Evolutionary conservation across 345 rosid species (phyloP).

Genomic region (Melaleuca alternifolia): DNA sequence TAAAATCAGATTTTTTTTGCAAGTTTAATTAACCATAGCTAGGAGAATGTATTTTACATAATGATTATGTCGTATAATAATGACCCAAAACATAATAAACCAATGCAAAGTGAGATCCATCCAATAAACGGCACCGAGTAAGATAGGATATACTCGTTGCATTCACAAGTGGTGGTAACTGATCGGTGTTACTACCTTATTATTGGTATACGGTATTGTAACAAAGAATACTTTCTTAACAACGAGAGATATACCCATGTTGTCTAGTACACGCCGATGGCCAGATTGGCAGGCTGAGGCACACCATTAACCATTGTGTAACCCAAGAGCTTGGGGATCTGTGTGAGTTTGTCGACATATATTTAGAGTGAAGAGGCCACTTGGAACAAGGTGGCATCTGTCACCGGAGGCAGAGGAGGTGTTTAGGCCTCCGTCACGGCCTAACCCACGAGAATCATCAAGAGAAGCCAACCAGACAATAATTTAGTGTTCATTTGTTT

Average conservation of each 20-base stretch:
- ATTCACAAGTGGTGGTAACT: background rate
- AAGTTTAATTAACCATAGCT: background rate
- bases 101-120: background rate
- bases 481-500: background rate
- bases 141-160: background rate
- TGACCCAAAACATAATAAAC: background rate
- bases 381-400: background rate
- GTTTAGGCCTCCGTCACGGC: background rate
- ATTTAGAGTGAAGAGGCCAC: conserved; percentile 18
- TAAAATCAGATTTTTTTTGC: background rate
- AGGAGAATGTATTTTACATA: background rate
- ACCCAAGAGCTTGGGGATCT: conserved; percentile 42
- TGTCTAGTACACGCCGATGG: conserved; percentile 61
- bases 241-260: conserved; percentile 34
- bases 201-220: background rate
- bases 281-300: conserved; percentile 26
- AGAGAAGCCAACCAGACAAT: background rate
- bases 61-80: background rate
- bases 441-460: background rate
- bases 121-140: background rate
- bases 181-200: background rate
- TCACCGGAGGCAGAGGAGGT: background rate
- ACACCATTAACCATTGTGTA: conserved; percentile 18
- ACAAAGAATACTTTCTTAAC: background rate
- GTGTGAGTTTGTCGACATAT: conserved; percentile 65